Percentiles rank a stretch among this genome's conserved stretches.
These are phyloP conservation scores for Eragrostis curvula DNA, from an alignment of 176 grass and related monocot species.

Conservation along the genomic window DNA sequence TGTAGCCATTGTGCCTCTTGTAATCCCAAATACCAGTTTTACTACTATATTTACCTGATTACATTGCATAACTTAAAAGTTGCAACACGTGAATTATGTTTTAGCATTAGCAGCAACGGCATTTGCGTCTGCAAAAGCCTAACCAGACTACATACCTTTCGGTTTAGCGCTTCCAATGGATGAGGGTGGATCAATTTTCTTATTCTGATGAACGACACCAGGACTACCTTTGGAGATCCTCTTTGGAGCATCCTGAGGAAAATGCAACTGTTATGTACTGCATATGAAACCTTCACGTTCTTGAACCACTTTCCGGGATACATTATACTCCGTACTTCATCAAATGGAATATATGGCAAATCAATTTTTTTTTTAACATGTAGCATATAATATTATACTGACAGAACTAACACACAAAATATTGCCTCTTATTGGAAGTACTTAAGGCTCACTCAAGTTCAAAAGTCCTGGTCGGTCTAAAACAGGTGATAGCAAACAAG, in stretches of 20 bases:
- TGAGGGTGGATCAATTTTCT: not conserved
- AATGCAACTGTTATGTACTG: not conserved
- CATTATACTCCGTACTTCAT: not conserved
- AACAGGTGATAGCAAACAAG: not conserved
- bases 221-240: slow-evolving; percentile 32
- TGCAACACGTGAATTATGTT: not conserved
- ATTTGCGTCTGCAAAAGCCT: not conserved
- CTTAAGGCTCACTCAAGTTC: not conserved
- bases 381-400: not conserved
- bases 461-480: not conserved
- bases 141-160: slow-evolving; percentile 34
- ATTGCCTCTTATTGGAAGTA: not conserved
- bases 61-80: slow-evolving; percentile 3
- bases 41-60: not conserved
- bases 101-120: slow-evolving; percentile 20
- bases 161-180: not conserved
- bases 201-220: slow-evolving; percentile 22
- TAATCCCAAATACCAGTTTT: slow-evolving; percentile 19
- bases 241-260: slow-evolving; percentile 43
- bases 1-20: slow-evolving; percentile 2
- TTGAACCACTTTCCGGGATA: not conserved
- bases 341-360: not conserved
- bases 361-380: not conserved
- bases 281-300: not conserved
- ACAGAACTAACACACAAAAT: not conserved